phyloP scores from a whole-genome alignment of 352 stramenopile genomes.

The Globisporangium canariense region DNA sequence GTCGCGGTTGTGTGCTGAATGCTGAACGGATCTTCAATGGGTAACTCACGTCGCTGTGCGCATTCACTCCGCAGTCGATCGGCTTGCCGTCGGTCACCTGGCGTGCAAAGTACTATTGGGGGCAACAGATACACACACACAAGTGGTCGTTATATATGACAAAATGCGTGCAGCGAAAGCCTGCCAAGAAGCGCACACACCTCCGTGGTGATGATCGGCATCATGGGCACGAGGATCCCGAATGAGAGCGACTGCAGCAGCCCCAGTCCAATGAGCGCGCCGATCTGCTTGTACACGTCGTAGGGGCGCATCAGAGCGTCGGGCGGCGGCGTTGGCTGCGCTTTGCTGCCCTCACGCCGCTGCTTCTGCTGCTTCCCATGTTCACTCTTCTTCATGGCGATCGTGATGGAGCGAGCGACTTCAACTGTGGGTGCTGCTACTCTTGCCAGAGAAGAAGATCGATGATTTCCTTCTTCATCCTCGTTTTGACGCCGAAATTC shows the following conservation, averaged over 20 bases:
- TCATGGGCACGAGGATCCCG: constrained; percentile 60
- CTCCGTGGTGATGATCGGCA: constrained; percentile 68
- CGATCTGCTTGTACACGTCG: constrained; percentile 29
- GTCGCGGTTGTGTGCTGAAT: background rate
- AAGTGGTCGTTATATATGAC: background rate
- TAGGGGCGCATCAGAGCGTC: constrained; percentile 1
- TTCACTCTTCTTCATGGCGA: constrained; percentile 1
- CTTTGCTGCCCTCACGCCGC: background rate
- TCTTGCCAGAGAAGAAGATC: background rate
- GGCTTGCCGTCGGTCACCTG: constrained; percentile 37
- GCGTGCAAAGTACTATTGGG: constrained; percentile 69
- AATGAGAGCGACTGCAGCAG: constrained; percentile 54
- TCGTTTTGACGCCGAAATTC: background rate
- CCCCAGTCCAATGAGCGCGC: constrained; percentile 39
- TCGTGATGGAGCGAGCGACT: background rate
- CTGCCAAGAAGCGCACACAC: constrained; percentile 17
- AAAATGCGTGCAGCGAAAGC: background rate
- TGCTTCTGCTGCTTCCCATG: background rate
- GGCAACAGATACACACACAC: background rate
- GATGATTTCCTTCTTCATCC: background rate
- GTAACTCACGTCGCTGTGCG: constrained; percentile 31
- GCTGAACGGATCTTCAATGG: constrained; percentile 3
- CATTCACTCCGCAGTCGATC: constrained; percentile 55
- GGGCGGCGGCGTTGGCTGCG: background rate
- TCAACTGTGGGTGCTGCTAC: background rate